These are phyloP conservation scores for Suillus ampliporus DNA, from an alignment of 768 basidiomycete species.

Conservation along the genomic window DNA sequence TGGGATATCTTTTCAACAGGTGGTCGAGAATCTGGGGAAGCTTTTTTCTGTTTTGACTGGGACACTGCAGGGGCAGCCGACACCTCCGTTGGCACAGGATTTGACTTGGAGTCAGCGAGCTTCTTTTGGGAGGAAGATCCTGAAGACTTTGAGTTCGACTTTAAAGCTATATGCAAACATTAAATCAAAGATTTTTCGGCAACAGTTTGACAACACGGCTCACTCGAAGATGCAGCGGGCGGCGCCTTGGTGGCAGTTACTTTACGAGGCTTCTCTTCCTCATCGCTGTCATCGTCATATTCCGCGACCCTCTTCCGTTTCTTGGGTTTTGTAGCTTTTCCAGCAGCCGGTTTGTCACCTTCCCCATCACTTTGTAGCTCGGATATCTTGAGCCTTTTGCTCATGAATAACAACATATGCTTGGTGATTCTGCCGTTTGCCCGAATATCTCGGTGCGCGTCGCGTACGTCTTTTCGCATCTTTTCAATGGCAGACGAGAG, in stretches of 20 bases:
- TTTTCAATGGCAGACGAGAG: conserved; percentile 48
- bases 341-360: conserved; percentile 31
- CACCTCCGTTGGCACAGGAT: not conserved
- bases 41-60: not conserved
- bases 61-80: not conserved
- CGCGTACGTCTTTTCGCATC: conserved; percentile 46
- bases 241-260: conserved; percentile 18
- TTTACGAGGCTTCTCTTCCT: conserved; percentile 26
- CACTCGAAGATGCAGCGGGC: conserved; percentile 11
- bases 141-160: conserved; percentile 4
- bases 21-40: not conserved
- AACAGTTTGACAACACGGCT: not conserved
- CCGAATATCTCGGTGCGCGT: conserved; percentile 45
- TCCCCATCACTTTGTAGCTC: conserved; percentile 39
- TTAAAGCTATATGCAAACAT: not conserved
- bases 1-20: not conserved
- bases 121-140: not conserved
- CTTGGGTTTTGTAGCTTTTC: conserved; percentile 17
- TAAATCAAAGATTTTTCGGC: not conserved
- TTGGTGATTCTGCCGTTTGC: conserved; percentile 43
- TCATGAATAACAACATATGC: conserved; percentile 38
- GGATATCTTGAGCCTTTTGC: conserved; percentile 37
- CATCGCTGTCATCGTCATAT: conserved; percentile 28
- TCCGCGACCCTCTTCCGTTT: conserved; percentile 34
- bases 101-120: not conserved